Percentiles rank a stretch among this genome's conserved stretches.
Evolutionary conservation across 2,329 filamentous ascomycete species (phyloP).

Genomic region (Pyricularia sp.): DNA sequence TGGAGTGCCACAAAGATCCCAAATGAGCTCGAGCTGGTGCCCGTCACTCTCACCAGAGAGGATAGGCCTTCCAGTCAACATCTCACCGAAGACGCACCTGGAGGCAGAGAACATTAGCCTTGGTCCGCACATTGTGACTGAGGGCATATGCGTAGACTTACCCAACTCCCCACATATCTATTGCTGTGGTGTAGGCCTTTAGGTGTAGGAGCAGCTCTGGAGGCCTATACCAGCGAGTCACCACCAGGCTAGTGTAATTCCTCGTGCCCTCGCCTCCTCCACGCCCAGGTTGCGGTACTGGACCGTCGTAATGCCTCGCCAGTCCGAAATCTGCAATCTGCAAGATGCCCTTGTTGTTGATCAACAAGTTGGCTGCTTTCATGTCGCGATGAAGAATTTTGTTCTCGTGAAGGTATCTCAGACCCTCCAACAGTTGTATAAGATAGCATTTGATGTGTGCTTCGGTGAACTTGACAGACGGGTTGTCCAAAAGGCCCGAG

Average conservation of each 20-base stretch:
- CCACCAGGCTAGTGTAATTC: constrained; percentile 93
- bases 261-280: constrained; percentile 74
- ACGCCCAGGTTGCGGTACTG: constrained; percentile 59
- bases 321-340: constrained; percentile 97
- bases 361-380: constrained; percentile 96
- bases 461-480: constrained; percentile 72
- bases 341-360: constrained; percentile 83
- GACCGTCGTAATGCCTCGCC: constrained; percentile 83
- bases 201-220: constrained; percentile 84
- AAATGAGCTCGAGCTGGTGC: constrained; percentile 87
- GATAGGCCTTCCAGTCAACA: constrained; percentile 89
- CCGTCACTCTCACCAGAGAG: constrained; percentile 77
- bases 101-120: constrained; percentile 10
- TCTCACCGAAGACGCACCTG: constrained; percentile 96
- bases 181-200: constrained; percentile 87
- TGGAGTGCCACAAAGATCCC: constrained; percentile 80
- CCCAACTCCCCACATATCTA: constrained; percentile 98
- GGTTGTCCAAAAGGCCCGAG: constrained; percentile 93
- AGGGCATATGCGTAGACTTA: constrained; percentile 27
- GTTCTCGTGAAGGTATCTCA: constrained; percentile 80
- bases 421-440: constrained; percentile 78
- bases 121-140: background rate
- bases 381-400: constrained; percentile 92
- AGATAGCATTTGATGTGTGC: constrained; percentile 97
- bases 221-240: constrained; percentile 93